Evolutionary conservation across 2,329 filamentous ascomycete species (phyloP), one percentile per base, ranked within the genome.

Genomic region (Didymella keratinophila): DNA sequence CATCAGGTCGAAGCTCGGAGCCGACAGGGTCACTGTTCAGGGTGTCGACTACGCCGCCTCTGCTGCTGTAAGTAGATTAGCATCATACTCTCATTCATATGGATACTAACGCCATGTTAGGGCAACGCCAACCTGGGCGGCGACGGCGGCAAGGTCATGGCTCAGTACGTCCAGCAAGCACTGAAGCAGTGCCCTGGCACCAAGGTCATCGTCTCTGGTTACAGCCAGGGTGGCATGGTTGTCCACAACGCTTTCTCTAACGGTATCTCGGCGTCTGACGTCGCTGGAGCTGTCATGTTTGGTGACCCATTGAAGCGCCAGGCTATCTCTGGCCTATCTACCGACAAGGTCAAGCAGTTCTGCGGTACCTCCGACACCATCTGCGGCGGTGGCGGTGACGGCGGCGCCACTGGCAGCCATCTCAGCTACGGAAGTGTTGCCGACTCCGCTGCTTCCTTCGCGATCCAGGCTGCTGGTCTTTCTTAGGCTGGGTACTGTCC

Each of bases 151-250:
- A 62, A 68, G 34, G 58, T 56, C 12, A 72, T 75, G 69, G 71
- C 70, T 2, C 42, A 59, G 4, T 58, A 65, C 10, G 69, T 71
- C 48, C 55, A 65, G 37, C 49, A 65, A 2, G 71, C 70, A 4
- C 64, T 70, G 18, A 57, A 66, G 25, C 67, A 73, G 52, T 75
- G 73, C 43, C 72, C 72, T 8, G 46, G 60, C 30, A 73, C 70
- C 58, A 74, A 74, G 56, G 48, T 75, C 41, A 65, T 75, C n/a
- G 52, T 74, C 1, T 72, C 69, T 2, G 72, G 72, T 20, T 75
- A 75, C 52, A 68, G 61, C 1, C 74, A 76, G 54, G 74, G 74
- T 14, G 73, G 56, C 9, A 72, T 74, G 69, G 71, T 75, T 8
- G 71, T 74, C 4, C 72, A 73, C 62, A 71, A 69, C 32, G 66